Evolutionary conservation across 169 alveolate species (phyloP), one percentile per base, ranked within the genome.

Genomic region (Plasmodium adleri): DNA sequence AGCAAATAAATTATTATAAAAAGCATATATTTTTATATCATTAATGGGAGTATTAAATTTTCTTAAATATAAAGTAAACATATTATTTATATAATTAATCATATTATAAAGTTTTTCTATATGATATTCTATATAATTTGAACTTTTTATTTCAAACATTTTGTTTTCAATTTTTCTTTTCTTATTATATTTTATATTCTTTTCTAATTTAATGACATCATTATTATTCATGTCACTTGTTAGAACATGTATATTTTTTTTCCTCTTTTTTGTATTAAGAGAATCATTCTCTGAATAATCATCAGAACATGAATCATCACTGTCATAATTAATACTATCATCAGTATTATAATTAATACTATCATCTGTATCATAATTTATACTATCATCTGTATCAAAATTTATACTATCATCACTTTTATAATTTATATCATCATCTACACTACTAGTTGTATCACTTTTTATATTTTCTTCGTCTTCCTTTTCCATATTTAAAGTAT

Each of bases 11-110:
- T 85, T 85, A 32, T 63, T 47, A 32, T 59, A 85, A 50, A 85
- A 59, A 3, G 92, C 70, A 39, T 85, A 85, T 43, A 85, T 58
- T 50, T 85, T 85, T 26, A 71, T 52, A 58, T 85, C 92, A 52
- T 52, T 60, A 7, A 9, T 2, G 24, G 47, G 2, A n/a, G 20
- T 26, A 12, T 85, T 68, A 13, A 59, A 20, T 17, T 45, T 85
- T 39, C 60, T 85, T 24, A 85, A 70, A 64, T 52, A 85, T 63
- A 85, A 54, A 8, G 50, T 58, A 62, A 71, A 70, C 7, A 71
- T 72, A 71, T 66, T 64, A 74, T 85, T 85, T 32, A 72, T 20
- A 63, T 85, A 49, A 12, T 28, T 22, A 24, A 71, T 47, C 15
- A 58, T 66, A n/a, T 80, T 72, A 39, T 49, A 17, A 17, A 76